Evolutionary conservation across 108 stramenopile species (phyloP), one percentile per base, ranked within the genome.

Genomic region (Discostella pseudostelligera): DNA sequence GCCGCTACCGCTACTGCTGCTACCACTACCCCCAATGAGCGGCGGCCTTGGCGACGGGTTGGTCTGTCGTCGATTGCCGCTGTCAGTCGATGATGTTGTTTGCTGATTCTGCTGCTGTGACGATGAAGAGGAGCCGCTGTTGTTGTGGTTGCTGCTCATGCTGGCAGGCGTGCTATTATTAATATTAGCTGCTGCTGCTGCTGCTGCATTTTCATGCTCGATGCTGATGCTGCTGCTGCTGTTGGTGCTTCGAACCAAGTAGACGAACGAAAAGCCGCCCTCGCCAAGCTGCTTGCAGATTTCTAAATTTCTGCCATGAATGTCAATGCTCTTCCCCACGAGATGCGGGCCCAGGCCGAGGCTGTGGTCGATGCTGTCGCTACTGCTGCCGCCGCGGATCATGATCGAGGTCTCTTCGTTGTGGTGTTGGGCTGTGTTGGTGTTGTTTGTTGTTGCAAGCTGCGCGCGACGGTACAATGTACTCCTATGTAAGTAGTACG

Each of bases 181-280:
- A 50, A 16, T 46, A n/a, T 20, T 63, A 8, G 3, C 43, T 46
- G 60, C n/a, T 45, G 24, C 60, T 46, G 47, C 20, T 48, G 62
- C 32, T 50, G 48, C 21, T 49, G 47, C n/a, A n/a, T n/a, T n/a
- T n/a, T n/a, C n/a, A n/a, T n/a, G n/a, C n/a, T 8, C 17, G n/a
- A 1, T 22, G n/a, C 17, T 22, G 47, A 19, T 22, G 47, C 1
- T 22, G 47, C 1, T 22, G 17, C 2, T 24, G 49, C 4, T 24
- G 49, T 44, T 43, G 6, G 60, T 75, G 49, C 87, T 85, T 37
- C 84, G 78, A 3, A 89, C 93, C 26, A 90, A 67, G 70, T 96
- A 96, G 0, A 97, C 94, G 75, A 87, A 96, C n/a, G 94, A 94
- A 49, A 97, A 97, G 1, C 95, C 97, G 44, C 92, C 96, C 78